A percentile compares a stretch with the other conserved stretches of the same genome.
Conservation (phyloP, 2,329 filamentous ascomycete genomes). For the Aureobasidium uvarum region DNA sequence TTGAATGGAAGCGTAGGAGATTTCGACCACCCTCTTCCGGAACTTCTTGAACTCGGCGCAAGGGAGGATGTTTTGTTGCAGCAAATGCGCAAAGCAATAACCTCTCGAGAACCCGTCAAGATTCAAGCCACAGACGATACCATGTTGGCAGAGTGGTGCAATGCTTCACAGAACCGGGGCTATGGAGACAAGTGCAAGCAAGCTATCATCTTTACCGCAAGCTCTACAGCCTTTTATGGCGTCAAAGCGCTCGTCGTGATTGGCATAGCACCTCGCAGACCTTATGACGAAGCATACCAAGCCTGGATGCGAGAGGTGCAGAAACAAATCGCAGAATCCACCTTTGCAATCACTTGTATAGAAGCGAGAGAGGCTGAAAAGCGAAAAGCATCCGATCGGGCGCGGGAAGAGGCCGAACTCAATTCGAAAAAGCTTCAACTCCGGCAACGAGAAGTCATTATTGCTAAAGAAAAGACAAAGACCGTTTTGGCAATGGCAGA, state of each 20-base stretch:
- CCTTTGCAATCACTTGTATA: neutral
- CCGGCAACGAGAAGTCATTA: neutral
- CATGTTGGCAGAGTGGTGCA: neutral
- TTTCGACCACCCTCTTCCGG: neutral
- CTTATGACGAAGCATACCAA: constrained; percentile 15
- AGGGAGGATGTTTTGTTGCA: neutral
- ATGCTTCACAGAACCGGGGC: neutral
- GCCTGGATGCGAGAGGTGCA: constrained; percentile 14
- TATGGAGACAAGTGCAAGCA: neutral
- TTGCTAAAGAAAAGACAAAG: neutral
- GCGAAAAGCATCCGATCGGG: neutral
- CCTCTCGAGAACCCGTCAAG: neutral
- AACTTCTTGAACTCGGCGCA: neutral
- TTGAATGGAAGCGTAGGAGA: neutral
- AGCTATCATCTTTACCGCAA: neutral
- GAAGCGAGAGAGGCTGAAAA: neutral
- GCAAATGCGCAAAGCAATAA: neutral
- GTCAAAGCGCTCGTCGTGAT: constrained; percentile 19
- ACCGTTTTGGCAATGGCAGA: neutral
- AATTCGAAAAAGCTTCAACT: neutral
- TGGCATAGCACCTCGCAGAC: constrained; percentile 25
- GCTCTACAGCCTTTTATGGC: neutral
- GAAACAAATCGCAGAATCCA: neutral
- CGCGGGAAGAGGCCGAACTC: neutral
- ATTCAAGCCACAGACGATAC: neutral